phyloP scores from a whole-genome alignment of 2,329 filamentous ascomycete genomes.

The Monosporascus sp. region DNA sequence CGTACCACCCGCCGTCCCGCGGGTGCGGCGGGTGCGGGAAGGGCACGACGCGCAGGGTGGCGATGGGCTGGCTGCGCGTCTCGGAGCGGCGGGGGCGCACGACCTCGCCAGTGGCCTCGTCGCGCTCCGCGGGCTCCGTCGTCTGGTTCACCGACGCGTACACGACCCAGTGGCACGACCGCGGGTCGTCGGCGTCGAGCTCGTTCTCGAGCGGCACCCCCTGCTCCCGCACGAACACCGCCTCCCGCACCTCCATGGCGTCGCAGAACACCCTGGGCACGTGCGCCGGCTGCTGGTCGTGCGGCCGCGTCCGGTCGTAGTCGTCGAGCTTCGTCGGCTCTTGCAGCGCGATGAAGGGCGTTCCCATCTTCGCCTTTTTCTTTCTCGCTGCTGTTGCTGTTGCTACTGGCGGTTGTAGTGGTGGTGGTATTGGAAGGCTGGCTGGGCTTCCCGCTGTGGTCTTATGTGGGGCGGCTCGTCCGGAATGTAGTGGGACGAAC shows the following conservation, averaged over 20 bases:
- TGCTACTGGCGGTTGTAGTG: not conserved
- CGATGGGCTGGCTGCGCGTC: conserved; percentile 54
- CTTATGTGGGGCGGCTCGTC: too few species aligned
- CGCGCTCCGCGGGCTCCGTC: conserved; percentile 37
- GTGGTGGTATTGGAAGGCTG: not conserved
- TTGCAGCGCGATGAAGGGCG: conserved; percentile 44
- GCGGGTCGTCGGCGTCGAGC: conserved; percentile 73
- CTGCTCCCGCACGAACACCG: conserved; percentile 60
- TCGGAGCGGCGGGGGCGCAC: conserved; percentile 38
- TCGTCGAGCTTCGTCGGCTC: conserved; percentile 45
- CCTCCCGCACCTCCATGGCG: conserved; percentile 57
- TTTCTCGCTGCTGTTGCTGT: not conserved
- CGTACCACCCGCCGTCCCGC: conserved; percentile 43
- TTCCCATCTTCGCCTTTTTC: conserved; percentile 34
- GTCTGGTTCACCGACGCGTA: conserved; percentile 61
- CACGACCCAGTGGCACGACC: conserved; percentile 83
- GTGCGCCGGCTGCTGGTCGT: conserved; percentile 38
- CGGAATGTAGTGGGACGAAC: not conserved
- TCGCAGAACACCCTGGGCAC: conserved; percentile 56
- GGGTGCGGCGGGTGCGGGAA: conserved; percentile 70
- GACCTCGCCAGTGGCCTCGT: conserved; percentile 37
- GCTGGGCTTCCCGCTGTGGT: not conserved
- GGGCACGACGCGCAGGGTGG: conserved; percentile 74
- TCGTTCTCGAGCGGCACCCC: conserved; percentile 60
- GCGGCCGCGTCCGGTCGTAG: conserved; percentile 37